These are phyloP conservation scores for Aplosporella prunicola DNA, from an alignment of 2,329 filamentous ascomycete species.

Conservation along the genomic window DNA sequence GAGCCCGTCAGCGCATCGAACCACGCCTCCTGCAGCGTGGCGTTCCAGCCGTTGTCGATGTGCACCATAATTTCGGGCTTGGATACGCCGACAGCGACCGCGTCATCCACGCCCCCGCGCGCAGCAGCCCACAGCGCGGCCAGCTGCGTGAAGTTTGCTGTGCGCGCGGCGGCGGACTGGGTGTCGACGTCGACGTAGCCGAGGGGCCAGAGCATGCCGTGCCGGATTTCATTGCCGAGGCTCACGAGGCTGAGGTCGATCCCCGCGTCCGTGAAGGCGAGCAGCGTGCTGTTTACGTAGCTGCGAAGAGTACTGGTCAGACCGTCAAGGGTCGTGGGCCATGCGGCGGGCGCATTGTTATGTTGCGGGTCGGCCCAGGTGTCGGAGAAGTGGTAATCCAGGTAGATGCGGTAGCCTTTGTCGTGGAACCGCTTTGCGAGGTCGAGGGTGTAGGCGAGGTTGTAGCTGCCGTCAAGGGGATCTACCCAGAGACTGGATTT, in stretches of 20 bases:
- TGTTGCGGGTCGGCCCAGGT: constrained; percentile 61
- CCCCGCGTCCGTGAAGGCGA: constrained; percentile 48
- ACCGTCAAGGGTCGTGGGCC: constrained; percentile 45
- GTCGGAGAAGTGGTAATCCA: constrained; percentile 59
- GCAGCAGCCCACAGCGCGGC: constrained; percentile 56
- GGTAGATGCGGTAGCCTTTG: constrained; percentile 50
- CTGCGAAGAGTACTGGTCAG: constrained; percentile 56
- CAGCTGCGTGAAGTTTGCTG: constrained; percentile 44
- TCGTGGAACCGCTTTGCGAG: constrained; percentile 55
- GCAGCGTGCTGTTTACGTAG: constrained; percentile 55
- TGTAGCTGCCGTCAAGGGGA: constrained; percentile 54
- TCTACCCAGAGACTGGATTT: constrained; percentile 42
- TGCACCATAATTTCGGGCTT: constrained; percentile 65
- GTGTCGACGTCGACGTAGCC: constrained; percentile 36
- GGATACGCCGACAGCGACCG: constrained; percentile 35
- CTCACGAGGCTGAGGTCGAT: constrained; percentile 54
- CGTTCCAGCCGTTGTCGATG: constrained; percentile 65
- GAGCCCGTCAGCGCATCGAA: constrained; percentile 38
- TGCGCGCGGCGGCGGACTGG: constrained; percentile 37
- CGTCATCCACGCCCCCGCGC: constrained; percentile 55
- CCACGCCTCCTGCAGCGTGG: constrained; percentile 55
- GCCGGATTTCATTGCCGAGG: constrained; percentile 64
- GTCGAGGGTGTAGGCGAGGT: constrained; percentile 59
- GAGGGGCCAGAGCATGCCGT: constrained; percentile 57
- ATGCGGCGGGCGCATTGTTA: constrained; percentile 54